Base-by-base conservation (phyloP, 257 asterid genomes). In the Solanum lignicaule region DNA sequence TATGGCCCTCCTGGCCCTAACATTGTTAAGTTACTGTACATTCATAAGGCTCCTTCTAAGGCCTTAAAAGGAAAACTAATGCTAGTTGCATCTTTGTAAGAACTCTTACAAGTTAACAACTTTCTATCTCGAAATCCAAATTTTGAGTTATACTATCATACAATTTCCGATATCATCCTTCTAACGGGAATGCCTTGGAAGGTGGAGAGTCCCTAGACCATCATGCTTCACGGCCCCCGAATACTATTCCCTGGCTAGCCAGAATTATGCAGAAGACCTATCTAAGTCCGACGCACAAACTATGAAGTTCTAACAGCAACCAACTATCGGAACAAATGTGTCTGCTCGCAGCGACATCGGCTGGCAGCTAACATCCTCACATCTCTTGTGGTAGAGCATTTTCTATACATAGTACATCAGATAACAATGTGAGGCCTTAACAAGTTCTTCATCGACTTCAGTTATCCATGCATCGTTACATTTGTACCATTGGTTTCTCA, bases 391-490 rank as follows among this genome's bases (percentile, higher is more conserved):
- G 87, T 93, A 93, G 52, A 95, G 92, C 97, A 90, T 96, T 85
- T 95, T 94, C 88, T 96, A 97, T 90, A 96, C 98, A 78, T 96
- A 95, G 87, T 94, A 93, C 92, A 95, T 93, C 97, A 96, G 92
- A 88, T 96, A 96, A 3, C 96, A 96, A 88, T 96, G 98, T 29
- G 96, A 95, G 18, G 96, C 92, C 92, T 98, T 91, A 38, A 96
- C 96, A 52, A 92, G 85, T 69, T 89, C 92, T 65, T 94, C 98
- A 71, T 92, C 90, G 41, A 96, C 98, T 83, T 81, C 91, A 87
- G 95, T 95, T 83, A 95, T 92, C 98, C 99, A 95, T 1, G 98
- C 96, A 86, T 96, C 98, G 33, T 95, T 98, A 82, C 98, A 96
- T 89, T 96, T 96, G 91, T 92, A 95, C 98, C 98, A 96, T 85